Base-by-base conservation (phyloP, 2,329 filamentous ascomycete species). In the Gaeumannomyces sp. region DNA sequence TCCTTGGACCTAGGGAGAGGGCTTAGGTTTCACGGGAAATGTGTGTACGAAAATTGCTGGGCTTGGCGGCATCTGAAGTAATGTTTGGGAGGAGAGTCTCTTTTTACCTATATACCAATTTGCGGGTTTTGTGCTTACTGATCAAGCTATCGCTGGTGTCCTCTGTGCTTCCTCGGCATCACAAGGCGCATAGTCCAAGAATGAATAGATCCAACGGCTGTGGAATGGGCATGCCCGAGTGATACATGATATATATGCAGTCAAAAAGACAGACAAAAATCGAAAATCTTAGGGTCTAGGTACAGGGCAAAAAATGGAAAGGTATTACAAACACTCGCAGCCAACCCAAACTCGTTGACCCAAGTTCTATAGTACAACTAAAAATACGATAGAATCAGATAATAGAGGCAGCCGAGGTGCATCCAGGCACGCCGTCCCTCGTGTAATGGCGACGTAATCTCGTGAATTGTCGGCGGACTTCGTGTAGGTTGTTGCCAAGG, bases 401-500 rank as follows among this genome's bases (percentile, higher is more conserved):
- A 38, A 61, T 45, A 28, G n/a, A 3, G n/a, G 60, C 29, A 28
- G 33, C 33, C 45, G 45, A n/a, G 45, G 45, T 61, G 60, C 60
- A 61, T 25, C 60, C 33, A 61, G 38, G 60, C 60, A 61, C 33
- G 38, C 19, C 22, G 45, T 53, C 45, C 45, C 19, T 53, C 19
- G 33, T 33, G 33, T 27, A 38, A 45, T 45, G 60, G 13, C 60
- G n/a, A 25, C 33, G 60, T 8, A 27, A 27, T 6, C 35, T 38
- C 38, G 28, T 38, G n/a, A 14, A 31, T 25, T 35, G 33, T 35
- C 59, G 38, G 38, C n/a, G 38, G 16, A 22, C 25, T 31, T 33
- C 33, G 22, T 27, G 25, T n/a, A 45, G 2, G 13, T 14, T 16
- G 38, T 14, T 25, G 25, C 27, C 33, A 38, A 45, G n/a, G 35